Conservation (phyloP, 2,329 filamentous ascomycete genomes). For the Alternaria metachromatica region DNA sequence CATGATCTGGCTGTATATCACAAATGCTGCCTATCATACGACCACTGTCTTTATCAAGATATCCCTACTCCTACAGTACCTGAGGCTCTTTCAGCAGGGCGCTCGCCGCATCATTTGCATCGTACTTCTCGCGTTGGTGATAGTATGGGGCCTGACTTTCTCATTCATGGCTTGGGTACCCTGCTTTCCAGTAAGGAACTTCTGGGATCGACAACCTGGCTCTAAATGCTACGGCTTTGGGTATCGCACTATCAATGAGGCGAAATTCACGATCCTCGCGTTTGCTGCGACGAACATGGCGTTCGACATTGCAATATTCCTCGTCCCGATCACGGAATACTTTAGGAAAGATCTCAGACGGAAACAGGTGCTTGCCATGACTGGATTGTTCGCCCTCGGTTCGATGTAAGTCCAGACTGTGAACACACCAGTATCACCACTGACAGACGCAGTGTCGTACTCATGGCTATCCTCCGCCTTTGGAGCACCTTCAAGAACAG, state of each 20-base stretch:
- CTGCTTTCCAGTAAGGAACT: conserved; percentile 34
- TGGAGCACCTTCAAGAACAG: conserved; percentile 35
- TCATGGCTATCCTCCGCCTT: conserved; percentile 39
- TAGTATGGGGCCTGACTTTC: conserved; percentile 37
- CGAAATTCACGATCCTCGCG: conserved; percentile 24
- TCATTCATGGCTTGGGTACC: conserved; percentile 41
- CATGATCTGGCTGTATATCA: conserved; percentile 34
- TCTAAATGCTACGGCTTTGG: conserved; percentile 39
- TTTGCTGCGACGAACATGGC: conserved; percentile 41
- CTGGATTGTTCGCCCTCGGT: conserved; percentile 34
- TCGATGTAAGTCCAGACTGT: conserved; percentile 24
- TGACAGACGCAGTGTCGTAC: conserved; percentile 29
- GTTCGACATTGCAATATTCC: conserved; percentile 38
- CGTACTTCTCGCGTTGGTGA: conserved; percentile 22
- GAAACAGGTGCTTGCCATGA: conserved; percentile 36
- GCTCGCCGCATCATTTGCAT: conserved; percentile 22
- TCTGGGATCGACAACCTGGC: conserved; percentile 19
- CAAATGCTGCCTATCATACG: conserved; percentile 35
- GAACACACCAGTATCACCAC: not conserved
- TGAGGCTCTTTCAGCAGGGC: conserved; percentile 38
- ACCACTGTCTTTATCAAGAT: conserved; percentile 43
- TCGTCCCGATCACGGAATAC: conserved; percentile 37
- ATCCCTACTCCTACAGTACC: conserved; percentile 45
- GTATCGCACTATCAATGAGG: conserved; percentile 16
- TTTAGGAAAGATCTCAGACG: conserved; percentile 26